Evolutionary conservation across 179 eudicot genomes (phyloP).

Genomic region (Silene noctiflora): DNA sequence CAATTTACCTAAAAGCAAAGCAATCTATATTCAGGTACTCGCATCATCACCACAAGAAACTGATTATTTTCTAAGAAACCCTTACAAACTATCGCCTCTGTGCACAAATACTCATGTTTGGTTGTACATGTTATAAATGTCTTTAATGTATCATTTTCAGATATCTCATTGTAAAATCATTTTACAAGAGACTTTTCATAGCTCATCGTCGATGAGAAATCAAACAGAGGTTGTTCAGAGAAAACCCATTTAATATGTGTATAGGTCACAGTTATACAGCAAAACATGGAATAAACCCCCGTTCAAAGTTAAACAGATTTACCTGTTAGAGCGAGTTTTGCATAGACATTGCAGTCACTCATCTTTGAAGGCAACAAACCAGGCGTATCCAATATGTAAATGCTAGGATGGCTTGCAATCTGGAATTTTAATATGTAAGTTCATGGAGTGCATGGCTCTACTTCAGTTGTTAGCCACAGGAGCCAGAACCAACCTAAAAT

Average conservation of each 20-base stretch:
- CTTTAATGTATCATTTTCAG: not conserved
- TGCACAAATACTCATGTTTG: not conserved
- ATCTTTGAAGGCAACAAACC: constrained; percentile 69
- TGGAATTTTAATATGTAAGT: constrained; percentile 31
- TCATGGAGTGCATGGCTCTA: not conserved
- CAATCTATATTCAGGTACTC: not conserved
- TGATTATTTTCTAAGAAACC: not conserved
- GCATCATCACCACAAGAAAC: not conserved
- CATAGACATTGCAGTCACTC: constrained; percentile 41
- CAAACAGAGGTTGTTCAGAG: not conserved
- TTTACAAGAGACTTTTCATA: not conserved
- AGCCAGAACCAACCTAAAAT: no score
- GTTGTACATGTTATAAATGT: not conserved
- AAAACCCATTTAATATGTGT: not conserved
- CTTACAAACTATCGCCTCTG: no score
- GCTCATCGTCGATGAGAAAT: not conserved
- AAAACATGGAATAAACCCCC: not conserved
- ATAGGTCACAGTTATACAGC: not conserved
- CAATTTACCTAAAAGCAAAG: not conserved
- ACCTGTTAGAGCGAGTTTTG: constrained; percentile 86
- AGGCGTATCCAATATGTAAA: constrained; percentile 85
- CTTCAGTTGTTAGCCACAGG: no score
- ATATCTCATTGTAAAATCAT: not conserved
- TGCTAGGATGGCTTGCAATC: constrained; percentile 93
- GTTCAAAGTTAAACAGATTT: constrained; percentile 5